A percentile compares a stretch with the other conserved stretches of the same genome.
Evolutionary conservation across 768 basidiomycete genomes (phyloP).

Genomic region (Leccinum sublutescens): DNA sequence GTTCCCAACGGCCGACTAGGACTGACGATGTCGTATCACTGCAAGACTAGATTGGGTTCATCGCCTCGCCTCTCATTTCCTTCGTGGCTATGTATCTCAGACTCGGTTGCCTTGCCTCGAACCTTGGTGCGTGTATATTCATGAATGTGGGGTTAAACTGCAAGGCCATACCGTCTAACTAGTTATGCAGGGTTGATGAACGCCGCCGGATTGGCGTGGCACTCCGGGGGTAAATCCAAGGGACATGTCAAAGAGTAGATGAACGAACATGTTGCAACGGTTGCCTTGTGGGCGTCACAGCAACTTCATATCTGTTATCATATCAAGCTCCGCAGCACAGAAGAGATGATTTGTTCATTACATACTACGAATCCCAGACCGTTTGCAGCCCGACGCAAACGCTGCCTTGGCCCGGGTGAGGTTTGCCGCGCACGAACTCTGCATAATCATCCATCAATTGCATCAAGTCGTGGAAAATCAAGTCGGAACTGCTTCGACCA

Average conservation of each 20-base stretch:
- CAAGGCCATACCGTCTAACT: conserved; percentile 5
- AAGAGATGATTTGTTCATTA: no score
- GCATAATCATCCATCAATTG: no score
- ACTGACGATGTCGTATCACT: conserved; percentile 1
- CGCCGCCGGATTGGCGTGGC: conserved; percentile 10
- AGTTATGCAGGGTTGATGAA: conserved; percentile 16
- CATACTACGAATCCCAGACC: no score
- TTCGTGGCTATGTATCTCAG: conserved; percentile 12
- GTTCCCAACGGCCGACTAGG: not conserved
- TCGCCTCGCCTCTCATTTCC: conserved; percentile 21
- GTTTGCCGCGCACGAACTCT: no score
- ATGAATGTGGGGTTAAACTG: conserved; percentile 17
- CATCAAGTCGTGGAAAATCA: no score
- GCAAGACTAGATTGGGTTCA: conserved; percentile 22
- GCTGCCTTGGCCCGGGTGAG: no score
- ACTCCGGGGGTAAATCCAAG: not conserved
- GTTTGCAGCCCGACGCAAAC: no score
- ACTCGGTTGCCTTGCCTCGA: conserved; percentile 22
- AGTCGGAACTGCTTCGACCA: no score
- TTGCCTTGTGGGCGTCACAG: not conserved
- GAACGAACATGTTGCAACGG: not conserved
- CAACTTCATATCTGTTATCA: not conserved
- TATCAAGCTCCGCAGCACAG: not conserved
- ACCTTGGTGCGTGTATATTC: conserved; percentile 22
- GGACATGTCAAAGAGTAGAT: conserved; percentile 13